Evolutionary conservation across 2,329 filamentous ascomycete species (phyloP).

Genomic region (Fusarium stilboides): DNA sequence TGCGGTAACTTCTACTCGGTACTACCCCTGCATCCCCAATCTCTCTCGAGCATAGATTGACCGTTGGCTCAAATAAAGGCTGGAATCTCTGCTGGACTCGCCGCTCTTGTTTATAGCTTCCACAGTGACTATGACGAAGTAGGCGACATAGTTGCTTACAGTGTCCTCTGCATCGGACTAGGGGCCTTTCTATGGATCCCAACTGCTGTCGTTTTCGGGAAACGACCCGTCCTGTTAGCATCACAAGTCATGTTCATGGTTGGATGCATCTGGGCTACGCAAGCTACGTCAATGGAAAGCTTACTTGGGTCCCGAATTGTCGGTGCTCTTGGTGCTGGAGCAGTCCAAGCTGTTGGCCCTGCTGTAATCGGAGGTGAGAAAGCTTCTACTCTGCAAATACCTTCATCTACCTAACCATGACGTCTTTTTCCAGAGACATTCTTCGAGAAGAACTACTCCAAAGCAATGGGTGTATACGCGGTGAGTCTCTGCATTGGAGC

Average conservation of each 20-base stretch:
- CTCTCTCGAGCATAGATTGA: no score
- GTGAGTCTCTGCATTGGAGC: neutral
- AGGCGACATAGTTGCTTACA: neutral
- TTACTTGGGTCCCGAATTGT: neutral
- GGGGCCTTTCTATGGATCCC: slow-evolving; percentile 7
- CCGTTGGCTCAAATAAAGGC: neutral
- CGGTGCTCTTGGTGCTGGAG: neutral
- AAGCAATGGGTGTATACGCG: neutral
- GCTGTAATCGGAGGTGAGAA: slow-evolving; percentile 2
- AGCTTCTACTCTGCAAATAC: no score
- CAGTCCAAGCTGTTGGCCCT: slow-evolving; percentile 5
- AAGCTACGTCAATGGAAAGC: neutral
- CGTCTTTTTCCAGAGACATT: neutral
- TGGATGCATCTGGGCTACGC: neutral
- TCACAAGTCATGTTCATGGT: neutral
- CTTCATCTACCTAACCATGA: neutral
- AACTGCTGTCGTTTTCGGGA: neutral
- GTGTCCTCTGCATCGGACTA: neutral
- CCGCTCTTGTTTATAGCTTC: neutral
- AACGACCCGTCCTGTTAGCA: neutral
- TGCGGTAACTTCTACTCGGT: slow-evolving; percentile 9
- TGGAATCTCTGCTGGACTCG: neutral
- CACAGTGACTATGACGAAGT: neutral
- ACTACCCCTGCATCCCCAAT: rapidly evolving
- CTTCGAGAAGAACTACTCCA: slow-evolving; percentile 1